phyloP scores from a whole-genome alignment of 306 rosid genomes.

The Argentina anserina region DNA sequence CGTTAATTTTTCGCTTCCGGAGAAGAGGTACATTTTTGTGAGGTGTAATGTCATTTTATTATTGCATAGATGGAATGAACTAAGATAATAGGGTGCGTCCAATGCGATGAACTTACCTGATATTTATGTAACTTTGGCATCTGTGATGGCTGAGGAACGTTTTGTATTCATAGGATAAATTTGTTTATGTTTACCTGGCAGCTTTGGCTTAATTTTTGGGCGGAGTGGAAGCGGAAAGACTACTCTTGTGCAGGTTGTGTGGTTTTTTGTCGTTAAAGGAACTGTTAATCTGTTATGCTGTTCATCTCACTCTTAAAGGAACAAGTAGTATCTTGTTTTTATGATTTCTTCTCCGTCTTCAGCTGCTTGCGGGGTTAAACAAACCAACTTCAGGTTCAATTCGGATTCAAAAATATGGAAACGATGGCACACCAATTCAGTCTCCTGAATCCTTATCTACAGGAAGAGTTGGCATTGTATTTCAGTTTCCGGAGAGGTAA shows the following conservation, averaged over 20 bases:
- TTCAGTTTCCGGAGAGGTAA: constrained; percentile 97
- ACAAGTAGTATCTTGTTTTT: neutral
- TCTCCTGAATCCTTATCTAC: constrained; percentile 56
- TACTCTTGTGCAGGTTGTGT: constrained; percentile 76
- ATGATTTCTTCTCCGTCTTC: constrained; percentile 8
- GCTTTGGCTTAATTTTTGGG: constrained; percentile 87
- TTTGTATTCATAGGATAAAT: constrained; percentile 11
- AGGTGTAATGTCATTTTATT: constrained; percentile 13
- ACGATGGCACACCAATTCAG: constrained; percentile 58
- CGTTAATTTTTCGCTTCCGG: constrained; percentile 72
- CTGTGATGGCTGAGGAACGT: neutral
- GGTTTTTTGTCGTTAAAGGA: constrained; percentile 1
- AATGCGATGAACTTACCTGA: neutral
- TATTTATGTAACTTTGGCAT: neutral
- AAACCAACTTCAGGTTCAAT: constrained; percentile 88
- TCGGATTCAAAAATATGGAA: constrained; percentile 55
- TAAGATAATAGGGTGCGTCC: neutral
- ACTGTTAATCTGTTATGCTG: neutral
- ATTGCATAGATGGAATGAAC: neutral
- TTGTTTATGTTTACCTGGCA: constrained; percentile 36
- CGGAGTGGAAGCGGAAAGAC: constrained; percentile 95
- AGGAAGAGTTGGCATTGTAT: constrained; percentile 88
- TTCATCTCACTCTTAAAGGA: neutral
- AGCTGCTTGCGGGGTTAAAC: constrained; percentile 90
- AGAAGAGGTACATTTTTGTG: constrained; percentile 52